These are phyloP conservation scores for Cadophora sp. DNA, from an alignment of 2,329 filamentous ascomycete species.

Conservation along the genomic window DNA sequence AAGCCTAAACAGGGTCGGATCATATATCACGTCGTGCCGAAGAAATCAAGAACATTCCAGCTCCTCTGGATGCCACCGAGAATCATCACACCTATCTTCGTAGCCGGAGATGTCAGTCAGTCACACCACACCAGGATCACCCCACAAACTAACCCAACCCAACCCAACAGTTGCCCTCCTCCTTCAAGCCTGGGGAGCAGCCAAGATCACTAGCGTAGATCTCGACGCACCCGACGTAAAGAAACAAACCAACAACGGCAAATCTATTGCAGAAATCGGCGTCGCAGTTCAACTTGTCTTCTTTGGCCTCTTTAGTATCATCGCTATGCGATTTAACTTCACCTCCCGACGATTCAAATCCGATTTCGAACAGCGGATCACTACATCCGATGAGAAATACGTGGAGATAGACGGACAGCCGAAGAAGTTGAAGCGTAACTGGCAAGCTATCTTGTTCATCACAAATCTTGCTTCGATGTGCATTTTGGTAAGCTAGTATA, in stretches of 20 bases:
- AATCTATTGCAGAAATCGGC: slow-evolving; percentile 49
- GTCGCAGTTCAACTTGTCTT: slow-evolving; percentile 53
- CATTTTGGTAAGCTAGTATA: slow-evolving; percentile 41
- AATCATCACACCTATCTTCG: too few species aligned
- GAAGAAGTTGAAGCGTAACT: slow-evolving; percentile 42
- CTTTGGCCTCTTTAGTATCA: slow-evolving; percentile 55
- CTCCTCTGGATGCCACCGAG: slow-evolving; percentile 32
- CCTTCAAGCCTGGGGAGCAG: slow-evolving; percentile 38
- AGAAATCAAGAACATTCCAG: slow-evolving; percentile 27
- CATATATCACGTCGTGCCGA: slow-evolving; percentile 43
- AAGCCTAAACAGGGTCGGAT: slow-evolving; percentile 36
- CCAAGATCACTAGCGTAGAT: slow-evolving; percentile 50
- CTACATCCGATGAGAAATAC: slow-evolving; percentile 32
- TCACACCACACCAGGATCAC: slow-evolving; percentile 21
- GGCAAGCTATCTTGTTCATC: slow-evolving; percentile 44
- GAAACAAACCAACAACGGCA: slow-evolving; percentile 47
- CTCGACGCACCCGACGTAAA: slow-evolving; percentile 43
- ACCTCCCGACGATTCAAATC: slow-evolving; percentile 49
- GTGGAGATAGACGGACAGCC: slow-evolving; percentile 37
- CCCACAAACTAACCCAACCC: not conserved
- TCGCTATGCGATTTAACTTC: slow-evolving; percentile 56
- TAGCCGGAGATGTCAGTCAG: slow-evolving; percentile 15
- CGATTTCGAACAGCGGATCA: slow-evolving; percentile 42
- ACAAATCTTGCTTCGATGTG: slow-evolving; percentile 44
- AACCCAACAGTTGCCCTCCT: slow-evolving; percentile 36